Evolutionary conservation across 2,329 filamentous ascomycete genomes (phyloP).

Genomic region (Ophiostoma angusticollis): DNA sequence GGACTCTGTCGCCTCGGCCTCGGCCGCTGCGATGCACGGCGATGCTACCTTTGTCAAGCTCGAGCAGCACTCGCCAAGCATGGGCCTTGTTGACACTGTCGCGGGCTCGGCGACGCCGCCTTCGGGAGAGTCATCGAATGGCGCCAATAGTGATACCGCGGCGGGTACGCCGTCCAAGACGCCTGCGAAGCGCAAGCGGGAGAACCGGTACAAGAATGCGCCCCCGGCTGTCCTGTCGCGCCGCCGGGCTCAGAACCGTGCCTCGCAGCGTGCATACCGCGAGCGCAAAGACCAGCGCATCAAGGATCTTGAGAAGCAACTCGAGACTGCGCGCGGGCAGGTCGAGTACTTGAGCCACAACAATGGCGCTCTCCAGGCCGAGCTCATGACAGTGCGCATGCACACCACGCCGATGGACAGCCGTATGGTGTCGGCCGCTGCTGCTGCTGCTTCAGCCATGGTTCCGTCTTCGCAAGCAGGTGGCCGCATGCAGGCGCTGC

Average conservation of each 20-base stretch:
- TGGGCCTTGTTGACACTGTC: neutral
- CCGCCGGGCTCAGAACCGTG: conserved; percentile 46
- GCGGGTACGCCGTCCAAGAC: conserved; percentile 19
- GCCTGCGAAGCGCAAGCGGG: conserved; percentile 33
- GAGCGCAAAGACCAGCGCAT: conserved; percentile 54
- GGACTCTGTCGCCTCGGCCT: too few species aligned
- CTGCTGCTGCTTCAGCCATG: too few species aligned
- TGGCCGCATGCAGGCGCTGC: too few species aligned
- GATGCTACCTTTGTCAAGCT: too few species aligned
- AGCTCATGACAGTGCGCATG: conserved; percentile 26
- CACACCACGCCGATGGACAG: too few species aligned
- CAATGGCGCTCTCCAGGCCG: conserved; percentile 36
- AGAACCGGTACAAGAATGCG: conserved; percentile 41
- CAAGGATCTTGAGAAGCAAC: conserved; percentile 46
- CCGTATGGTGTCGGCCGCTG: too few species aligned
- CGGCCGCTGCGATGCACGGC: too few species aligned
- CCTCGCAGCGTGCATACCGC: conserved; percentile 47
- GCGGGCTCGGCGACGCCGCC: too few species aligned
- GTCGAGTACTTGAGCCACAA: conserved; percentile 43
- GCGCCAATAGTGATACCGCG: conserved; percentile 3
- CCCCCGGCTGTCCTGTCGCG: conserved; percentile 38
- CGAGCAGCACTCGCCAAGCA: too few species aligned
- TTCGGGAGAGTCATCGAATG: too few species aligned
- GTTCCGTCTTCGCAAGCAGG: too few species aligned
- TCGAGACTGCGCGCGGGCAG: conserved; percentile 39